These are phyloP conservation scores for Naganishia antarctica DNA, from an alignment of 768 basidiomycete species.

Conservation along the genomic window DNA sequence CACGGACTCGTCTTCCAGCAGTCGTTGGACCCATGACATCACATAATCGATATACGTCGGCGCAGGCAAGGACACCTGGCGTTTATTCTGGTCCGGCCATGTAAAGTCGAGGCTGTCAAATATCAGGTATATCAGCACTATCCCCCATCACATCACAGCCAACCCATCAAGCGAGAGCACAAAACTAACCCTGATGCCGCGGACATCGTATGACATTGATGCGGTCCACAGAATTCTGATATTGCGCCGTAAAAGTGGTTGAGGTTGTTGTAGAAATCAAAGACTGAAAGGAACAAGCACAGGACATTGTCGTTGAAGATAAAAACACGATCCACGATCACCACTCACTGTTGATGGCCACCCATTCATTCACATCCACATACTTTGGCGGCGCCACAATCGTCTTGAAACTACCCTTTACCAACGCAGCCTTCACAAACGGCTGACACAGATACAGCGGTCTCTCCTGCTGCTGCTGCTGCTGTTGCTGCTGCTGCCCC, in stretches of 20 bases:
- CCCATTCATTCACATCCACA: slow-evolving; percentile 94
- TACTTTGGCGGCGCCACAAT: slow-evolving; percentile 95
- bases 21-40: slow-evolving; percentile 92
- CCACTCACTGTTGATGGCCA: slow-evolving; percentile 87
- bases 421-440: slow-evolving; percentile 88
- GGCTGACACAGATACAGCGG: slow-evolving; percentile 81
- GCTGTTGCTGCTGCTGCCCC: not conserved
- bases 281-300: slow-evolving; percentile 57
- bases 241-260: slow-evolving; percentile 95
- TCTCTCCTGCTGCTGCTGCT: slow-evolving; percentile 29
- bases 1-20: slow-evolving; percentile 85
- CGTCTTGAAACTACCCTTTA: slow-evolving; percentile 97
- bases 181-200: slow-evolving; percentile 73
- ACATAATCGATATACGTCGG: slow-evolving; percentile 97
- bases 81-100: slow-evolving; percentile 89
- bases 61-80: slow-evolving; percentile 78
- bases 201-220: slow-evolving; percentile 86
- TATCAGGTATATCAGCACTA: not conserved
- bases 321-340: no score
- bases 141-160: not conserved
- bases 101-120: slow-evolving; percentile 73
- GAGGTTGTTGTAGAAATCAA: slow-evolving; percentile 94
- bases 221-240: slow-evolving; percentile 84
- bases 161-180: not conserved
- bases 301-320: not conserved